Base-by-base conservation (phyloP, 306 rosid species). In the Vigna mungo region DNA sequence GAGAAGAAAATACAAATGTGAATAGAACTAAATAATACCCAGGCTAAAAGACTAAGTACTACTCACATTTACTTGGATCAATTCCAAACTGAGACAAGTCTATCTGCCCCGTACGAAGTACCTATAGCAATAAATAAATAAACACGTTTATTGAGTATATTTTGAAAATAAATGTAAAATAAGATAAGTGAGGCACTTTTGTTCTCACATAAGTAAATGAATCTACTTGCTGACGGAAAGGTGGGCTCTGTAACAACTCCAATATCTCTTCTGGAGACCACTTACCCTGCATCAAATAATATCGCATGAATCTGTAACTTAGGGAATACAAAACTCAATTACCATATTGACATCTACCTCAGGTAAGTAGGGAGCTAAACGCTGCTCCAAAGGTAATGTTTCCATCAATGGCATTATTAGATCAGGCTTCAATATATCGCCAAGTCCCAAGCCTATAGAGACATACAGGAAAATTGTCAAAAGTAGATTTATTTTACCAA, bases 31-130 rank as follows among this genome's bases (percentile, higher is more conserved):
- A 52, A 61, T 14, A 34, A 48, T 43, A 72, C 62, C 43, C 23
- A 14, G 49, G 72, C 37, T 62, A 8, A 32, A 30, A 52, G 71
- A 79, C 32, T 72, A 39, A 61, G 75, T 16, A 75, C 62, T 9
- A 52, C 71, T 49, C 16, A 94, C 98, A 94, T 92, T 92, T 94
- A 81, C 91, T 92, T 69, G 98, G 97, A 87, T 94, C 96, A 77
- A 94, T 83, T 81, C 97, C 98, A 84, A 94, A 94, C 87, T 89
- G 98, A 62, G 93, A 73, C 86, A 92, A 89, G 86, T 94, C 98
- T 71, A 90, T 84, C 88, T 94, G 98, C 62, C 98, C 98, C 16
- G 97, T 94, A 78, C 89, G 89, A 74, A 94, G 96, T 47, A 94
- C 97, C 98, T 94, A 63, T 0, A 60, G 18, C 41, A 79, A 78